Evolutionary conservation across 768 basidiomycete species (phyloP).

Genomic region (Atractiella rhizophila): DNA sequence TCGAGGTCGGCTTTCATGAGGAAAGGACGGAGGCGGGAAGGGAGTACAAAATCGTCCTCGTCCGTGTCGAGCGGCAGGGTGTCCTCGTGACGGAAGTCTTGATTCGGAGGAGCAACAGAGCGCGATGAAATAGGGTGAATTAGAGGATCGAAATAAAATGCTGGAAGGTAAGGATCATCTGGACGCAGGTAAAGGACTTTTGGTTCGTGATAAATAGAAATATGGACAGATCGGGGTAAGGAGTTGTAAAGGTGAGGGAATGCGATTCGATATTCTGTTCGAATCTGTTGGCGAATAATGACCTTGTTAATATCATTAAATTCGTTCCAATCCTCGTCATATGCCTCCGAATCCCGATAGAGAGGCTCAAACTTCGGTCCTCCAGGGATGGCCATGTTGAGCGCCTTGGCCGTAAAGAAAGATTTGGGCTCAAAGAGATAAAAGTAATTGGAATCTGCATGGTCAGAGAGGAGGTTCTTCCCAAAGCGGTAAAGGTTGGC

Average conservation of each 20-base stretch:
- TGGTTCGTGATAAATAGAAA: constrained; percentile 71
- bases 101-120: constrained; percentile 47
- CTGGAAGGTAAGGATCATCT: constrained; percentile 95
- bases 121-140: constrained; percentile 93
- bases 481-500: constrained; percentile 90
- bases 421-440: constrained; percentile 94
- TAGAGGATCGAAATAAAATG: constrained; percentile 95
- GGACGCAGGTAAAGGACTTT: constrained; percentile 98
- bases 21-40: constrained; percentile 53
- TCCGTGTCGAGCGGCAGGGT: constrained; percentile 62
- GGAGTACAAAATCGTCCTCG: constrained; percentile 61
- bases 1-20: constrained; percentile 41
- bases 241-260: constrained; percentile 99
- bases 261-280: constrained; percentile 96
- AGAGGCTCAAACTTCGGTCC: constrained; percentile 97
- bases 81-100: constrained; percentile 69
- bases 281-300: constrained; percentile 92
- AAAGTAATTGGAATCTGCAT: constrained; percentile 64
- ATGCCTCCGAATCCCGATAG: constrained; percentile 80
- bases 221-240: constrained; percentile 72
- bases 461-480: constrained; percentile 73
- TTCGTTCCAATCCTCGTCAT: constrained; percentile 54
- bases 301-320: constrained; percentile 99
- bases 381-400: constrained; percentile 90
- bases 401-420: constrained; percentile 93